Conservation (phyloP, 371 early-diverging fungal species). For the Mortierella sp. region DNA sequence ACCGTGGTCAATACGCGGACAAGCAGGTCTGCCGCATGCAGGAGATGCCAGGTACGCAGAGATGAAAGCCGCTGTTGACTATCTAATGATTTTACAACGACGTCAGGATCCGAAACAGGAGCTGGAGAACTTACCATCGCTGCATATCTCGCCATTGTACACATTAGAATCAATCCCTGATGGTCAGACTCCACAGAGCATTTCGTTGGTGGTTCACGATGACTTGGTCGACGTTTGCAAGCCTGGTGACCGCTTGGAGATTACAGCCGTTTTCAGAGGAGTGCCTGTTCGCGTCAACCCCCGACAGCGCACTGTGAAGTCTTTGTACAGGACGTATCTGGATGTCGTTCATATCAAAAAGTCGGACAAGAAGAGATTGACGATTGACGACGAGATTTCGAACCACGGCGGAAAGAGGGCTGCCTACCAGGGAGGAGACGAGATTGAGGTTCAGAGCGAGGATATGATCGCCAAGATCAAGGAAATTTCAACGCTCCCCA, state of each 20-base stretch:
- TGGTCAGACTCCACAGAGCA: slow-evolving; percentile 99
- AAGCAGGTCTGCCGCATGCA: slow-evolving; percentile 98
- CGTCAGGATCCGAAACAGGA: too few relatives aligned
- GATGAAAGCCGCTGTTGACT: neutral
- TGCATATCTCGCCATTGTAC: neutral
- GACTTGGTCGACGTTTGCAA: slow-evolving; percentile 96
- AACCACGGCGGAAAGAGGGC: slow-evolving; percentile 39
- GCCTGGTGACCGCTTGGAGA: slow-evolving; percentile 98
- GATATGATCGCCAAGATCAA: slow-evolving; percentile 76
- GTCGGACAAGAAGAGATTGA: slow-evolving; percentile 81
- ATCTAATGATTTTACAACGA: neutral
- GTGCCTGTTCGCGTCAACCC: slow-evolving; percentile 97
- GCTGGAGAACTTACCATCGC: neutral
- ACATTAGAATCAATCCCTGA: slow-evolving; percentile 93
- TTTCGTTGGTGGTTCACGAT: slow-evolving; percentile 93
- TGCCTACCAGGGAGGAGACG: slow-evolving; percentile 76
- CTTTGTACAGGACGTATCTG: slow-evolving; percentile 97
- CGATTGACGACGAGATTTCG: slow-evolving; percentile 43
- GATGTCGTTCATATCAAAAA: slow-evolving; percentile 96
- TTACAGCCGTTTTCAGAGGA: slow-evolving; percentile 98
- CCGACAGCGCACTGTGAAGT: slow-evolving; percentile 90
- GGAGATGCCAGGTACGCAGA: slow-evolving; percentile 93
- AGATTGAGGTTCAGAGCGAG: slow-evolving; percentile 67
- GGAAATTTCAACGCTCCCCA: slow-evolving; percentile 70
- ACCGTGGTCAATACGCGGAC: slow-evolving; percentile 94